Evolutionary conservation across 2,329 filamentous ascomycete genomes (phyloP).

Genomic region (Colletotrichum melonis): DNA sequence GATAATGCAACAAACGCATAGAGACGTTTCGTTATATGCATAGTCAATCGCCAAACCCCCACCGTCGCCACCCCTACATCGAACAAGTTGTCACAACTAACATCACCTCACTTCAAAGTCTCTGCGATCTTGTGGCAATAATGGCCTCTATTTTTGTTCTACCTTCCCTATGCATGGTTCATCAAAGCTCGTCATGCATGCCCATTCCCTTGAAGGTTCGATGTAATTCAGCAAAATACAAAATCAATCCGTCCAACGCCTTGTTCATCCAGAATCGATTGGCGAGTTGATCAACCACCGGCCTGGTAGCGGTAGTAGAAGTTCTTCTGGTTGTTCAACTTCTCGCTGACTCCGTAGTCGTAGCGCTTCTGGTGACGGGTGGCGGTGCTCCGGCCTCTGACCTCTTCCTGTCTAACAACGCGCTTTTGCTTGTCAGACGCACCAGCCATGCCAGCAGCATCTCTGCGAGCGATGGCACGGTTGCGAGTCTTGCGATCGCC

Average conservation of each 20-base stretch:
- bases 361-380: conserved; percentile 71
- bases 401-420: conserved; percentile 73
- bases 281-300: conserved; percentile 50
- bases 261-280: background rate
- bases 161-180: conserved; percentile 19
- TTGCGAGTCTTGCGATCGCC: conserved; percentile 46
- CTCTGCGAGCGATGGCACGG: conserved; percentile 72
- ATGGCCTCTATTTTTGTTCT: conserved; percentile 29
- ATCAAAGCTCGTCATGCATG: conserved; percentile 28
- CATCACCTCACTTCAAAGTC: background rate
- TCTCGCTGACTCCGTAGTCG: conserved; percentile 78
- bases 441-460: conserved; percentile 82
- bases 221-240: conserved; percentile 3
- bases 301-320: conserved; percentile 64
- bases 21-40: background rate
- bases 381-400: conserved; percentile 74
- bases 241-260: conserved; percentile 22
- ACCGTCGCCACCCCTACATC: background rate
- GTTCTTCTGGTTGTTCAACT: conserved; percentile 80
- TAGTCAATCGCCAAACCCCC: background rate
- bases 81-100: background rate
- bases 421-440: conserved; percentile 81
- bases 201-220: conserved; percentile 13
- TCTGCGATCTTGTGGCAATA: background rate
- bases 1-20: background rate